Percentiles rank a stretch among this genome's conserved stretches.
Evolutionary conservation across 2,329 filamentous ascomycete species (phyloP).

Genomic region (Ceratocystis alfenasii): DNA sequence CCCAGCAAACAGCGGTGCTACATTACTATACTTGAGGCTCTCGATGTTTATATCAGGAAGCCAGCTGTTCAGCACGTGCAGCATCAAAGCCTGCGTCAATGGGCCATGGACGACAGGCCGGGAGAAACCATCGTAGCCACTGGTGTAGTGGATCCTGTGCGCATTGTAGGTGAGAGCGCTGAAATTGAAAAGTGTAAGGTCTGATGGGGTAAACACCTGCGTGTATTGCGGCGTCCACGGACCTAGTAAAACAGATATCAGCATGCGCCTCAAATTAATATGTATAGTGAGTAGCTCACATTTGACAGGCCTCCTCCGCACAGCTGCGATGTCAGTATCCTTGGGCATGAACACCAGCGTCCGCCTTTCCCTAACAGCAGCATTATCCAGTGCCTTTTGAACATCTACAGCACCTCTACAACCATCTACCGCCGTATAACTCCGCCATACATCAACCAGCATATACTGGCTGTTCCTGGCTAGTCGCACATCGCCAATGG

Average conservation of each 20-base stretch:
- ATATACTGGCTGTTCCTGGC: conserved; percentile 31
- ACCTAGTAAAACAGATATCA: conserved; percentile 1
- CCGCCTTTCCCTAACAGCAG: conserved; percentile 37
- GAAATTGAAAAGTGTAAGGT: conserved; percentile 72
- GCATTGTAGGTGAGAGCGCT: conserved; percentile 87
- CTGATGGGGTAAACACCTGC: conserved; percentile 51
- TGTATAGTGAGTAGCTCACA: conserved; percentile 24
- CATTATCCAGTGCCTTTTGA: conserved; percentile 22
- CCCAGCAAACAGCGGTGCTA: conserved; percentile 66
- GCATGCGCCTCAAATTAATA: background rate
- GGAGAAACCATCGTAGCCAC: conserved; percentile 59
- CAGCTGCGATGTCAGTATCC: conserved; percentile 23
- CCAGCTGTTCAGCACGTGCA: conserved; percentile 33
- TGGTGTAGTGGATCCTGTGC: conserved; percentile 77
- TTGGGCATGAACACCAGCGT: conserved; percentile 43
- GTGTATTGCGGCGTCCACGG: conserved; percentile 9
- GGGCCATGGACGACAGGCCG: conserved; percentile 79
- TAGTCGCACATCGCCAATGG: conserved; percentile 32
- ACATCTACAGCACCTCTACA: background rate
- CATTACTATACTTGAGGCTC: conserved; percentile 64
- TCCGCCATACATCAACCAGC: conserved; percentile 41
- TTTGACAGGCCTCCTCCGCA: conserved; percentile 25
- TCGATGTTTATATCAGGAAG: conserved; percentile 32
- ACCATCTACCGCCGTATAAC: conserved; percentile 31
- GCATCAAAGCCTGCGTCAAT: conserved; percentile 63